phyloP scores from a whole-genome alignment of 768 basidiomycete genomes.

The Leccinum disarticulatum region DNA sequence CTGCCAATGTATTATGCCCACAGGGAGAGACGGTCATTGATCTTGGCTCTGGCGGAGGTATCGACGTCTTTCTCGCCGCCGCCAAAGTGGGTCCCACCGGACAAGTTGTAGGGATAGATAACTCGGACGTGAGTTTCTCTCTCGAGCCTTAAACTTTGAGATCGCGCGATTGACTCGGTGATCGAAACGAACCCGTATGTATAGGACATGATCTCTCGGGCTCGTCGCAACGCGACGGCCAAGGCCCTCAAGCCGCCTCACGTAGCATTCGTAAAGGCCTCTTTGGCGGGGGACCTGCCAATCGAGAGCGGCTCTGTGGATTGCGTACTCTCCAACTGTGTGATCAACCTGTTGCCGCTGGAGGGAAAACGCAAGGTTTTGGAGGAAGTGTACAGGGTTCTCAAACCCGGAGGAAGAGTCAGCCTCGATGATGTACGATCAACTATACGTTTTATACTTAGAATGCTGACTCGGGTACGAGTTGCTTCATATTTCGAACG shows the following conservation, averaged over 20 bases:
- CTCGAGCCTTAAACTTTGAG: neutral
- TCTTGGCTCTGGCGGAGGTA: slow-evolving; percentile 56
- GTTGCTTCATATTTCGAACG: neutral
- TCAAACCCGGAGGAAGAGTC: slow-evolving; percentile 59
- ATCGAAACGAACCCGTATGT: neutral
- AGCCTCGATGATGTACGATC: slow-evolving; percentile 49
- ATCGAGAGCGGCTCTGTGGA: slow-evolving; percentile 49
- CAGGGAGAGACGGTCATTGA: slow-evolving; percentile 59
- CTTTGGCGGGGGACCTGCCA: slow-evolving; percentile 45
- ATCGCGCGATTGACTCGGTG: neutral
- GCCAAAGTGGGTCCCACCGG: slow-evolving; percentile 48
- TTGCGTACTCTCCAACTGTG: slow-evolving; percentile 59
- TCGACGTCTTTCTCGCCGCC: slow-evolving; percentile 56
- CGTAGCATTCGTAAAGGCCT: slow-evolving; percentile 47
- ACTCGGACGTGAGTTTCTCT: slow-evolving; percentile 40
- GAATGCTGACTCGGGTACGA: neutral
- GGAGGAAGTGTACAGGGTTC: slow-evolving; percentile 47
- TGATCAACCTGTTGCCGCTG: slow-evolving; percentile 48
- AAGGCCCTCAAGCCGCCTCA: slow-evolving; percentile 46
- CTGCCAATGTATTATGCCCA: neutral
- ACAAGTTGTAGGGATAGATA: slow-evolving; percentile 54
- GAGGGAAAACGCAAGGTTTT: slow-evolving; percentile 43
- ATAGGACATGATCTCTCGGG: slow-evolving; percentile 52
- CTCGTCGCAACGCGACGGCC: slow-evolving; percentile 44
- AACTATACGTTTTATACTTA: neutral